Base-by-base conservation (phyloP, 176 grass and related monocot genomes). In the Hordeum marinum region DNA sequence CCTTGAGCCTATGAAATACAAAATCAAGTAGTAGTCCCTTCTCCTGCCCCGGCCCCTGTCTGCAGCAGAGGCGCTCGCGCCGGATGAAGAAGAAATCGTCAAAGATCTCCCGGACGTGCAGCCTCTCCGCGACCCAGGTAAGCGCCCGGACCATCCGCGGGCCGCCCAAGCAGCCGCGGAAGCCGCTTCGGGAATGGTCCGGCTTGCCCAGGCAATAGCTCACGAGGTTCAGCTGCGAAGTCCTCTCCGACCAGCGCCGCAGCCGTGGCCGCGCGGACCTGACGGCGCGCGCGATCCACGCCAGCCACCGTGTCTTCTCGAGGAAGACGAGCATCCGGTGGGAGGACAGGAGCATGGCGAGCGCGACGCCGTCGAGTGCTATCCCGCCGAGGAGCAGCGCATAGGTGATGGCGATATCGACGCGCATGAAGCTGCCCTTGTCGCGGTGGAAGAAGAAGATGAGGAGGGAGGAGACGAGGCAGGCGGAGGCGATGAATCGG, bases 401-500 rank as follows among this genome's bases (percentile, higher is more conserved):
- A 63, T 94, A 97, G 11, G 91, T 94, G 69, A 94, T 87, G 31
- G 7, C 37, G 7, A 84, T 24, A 52, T 96, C 91, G 15, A 74
- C 8, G 21, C 0, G 67, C 8, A 0, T 0, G 62, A 89, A 52
- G 21, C 2, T 9, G 6, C 31, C 14, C 72, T 91, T 90, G 55
- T 88, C 70, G 13, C 41, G 26, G 7, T 79, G 79, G 59, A 83
- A 2, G 9, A 80, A 46, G 55, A 90, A 87, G 29, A 84, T 85
- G 65, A n/a, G 3, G 13, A 71, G 54, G 4, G 92, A 63, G 9
- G 83, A 41, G 43, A 60, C 7, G 57, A 90, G 34, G 74, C 84
- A 90, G 45, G 2, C 1, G 5, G 84, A 86, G 79, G 73, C 69
- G 67, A 88, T 0, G 76, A 23, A 4, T 8, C 90, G 92, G 13